Base-by-base conservation (phyloP, 768 basidiomycete species). In the Thelephora aurantiotincta region DNA sequence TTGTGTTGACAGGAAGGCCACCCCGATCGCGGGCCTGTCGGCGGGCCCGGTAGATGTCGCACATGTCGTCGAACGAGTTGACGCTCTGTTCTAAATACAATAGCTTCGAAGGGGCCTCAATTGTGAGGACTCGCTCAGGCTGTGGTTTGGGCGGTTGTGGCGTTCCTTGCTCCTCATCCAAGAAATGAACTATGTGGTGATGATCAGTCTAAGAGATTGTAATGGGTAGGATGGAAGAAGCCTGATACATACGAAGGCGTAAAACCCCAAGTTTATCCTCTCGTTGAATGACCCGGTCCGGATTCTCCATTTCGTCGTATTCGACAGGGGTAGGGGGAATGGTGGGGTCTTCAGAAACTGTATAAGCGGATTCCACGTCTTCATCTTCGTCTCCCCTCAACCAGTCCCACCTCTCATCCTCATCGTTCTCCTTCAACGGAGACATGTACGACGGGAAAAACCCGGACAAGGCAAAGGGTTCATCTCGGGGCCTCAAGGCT, bases 191-290 rank as follows among this genome's bases (percentile, higher is more conserved):
- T 41, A 22, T 12, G 19, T 7, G 14, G 37, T 50, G 30, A 45
- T 52, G 44, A 45, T 41, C 18, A 56, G 51, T 50, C 35, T 19
- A 43, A 34, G 33, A 16, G 35, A 30, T 38, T 19, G 48, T 35
- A 44, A 50, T 47, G 43, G 41, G 45, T 22, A 41, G 48, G 19
- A 50, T 20, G 11, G 7, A 43, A 50, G 20, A 14, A 41, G 22
- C 7, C 9, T 30, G 50, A 47, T 49, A 63, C 71, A 45, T 57
- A 72, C 73, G 60, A 33, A 73, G 55, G 44, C 67, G 62, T 48
- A 75, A 58, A 20, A 73, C 61, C 23, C 74, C 74, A 51, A 73
- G 54, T 60, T 73, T 74, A 59, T 75, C 74, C 51, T 74, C 73
- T 19, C 58, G 54, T 41, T 57, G 54, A 51, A 69, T 68, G n/a